Base-by-base conservation (phyloP, 148 eudicot genomes). In the Rhododendron simsii region DNA sequence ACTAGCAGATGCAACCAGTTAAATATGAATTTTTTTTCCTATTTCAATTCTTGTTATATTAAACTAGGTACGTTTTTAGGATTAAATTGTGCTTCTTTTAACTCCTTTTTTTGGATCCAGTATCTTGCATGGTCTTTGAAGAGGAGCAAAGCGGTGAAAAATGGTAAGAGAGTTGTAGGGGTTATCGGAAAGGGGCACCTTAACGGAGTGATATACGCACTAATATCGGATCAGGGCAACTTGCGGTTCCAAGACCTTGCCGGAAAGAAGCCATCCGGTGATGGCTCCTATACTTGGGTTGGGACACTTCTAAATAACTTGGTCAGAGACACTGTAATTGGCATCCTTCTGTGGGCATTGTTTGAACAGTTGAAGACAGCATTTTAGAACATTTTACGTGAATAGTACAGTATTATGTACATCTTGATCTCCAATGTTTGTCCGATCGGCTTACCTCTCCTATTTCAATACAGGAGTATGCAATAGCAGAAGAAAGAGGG, bases 91-190 rank as follows among this genome's bases (percentile, higher is more conserved):
- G 48, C 83, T 8, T 15, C 4, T 65, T 65, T 28, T 39, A 28
- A 18, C 9, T 80, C 69, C 4, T 69, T 48, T 37, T 23, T 51
- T 50, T 53, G 13, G 6, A 83, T 89, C 84, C 91, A 97, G 99
- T 97, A 93, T 86, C 91, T 95, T 61, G 98, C 99, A 8, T 97
- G 99, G 99, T 97, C 99, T 59, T 90, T 97, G 89, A 95, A 97
- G 89, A 88, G 98, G 89, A 94, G 99, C 93, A 94, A 97, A 91
- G 99, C 99, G 15, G 99, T 97, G 85, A 93, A 93, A 16, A 87
- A 91, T 57, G 88, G 96, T 84, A 93, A 95, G 91, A 86, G 89
- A 86, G 98, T 97, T 81, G 98, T 97, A n/a, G 99, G 99, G 67
- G 96, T 97, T 23, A 93, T 97, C 11, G 99, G 99, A 41, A 94